Base-by-base conservation (phyloP, 495 filamentous ascomycete genomes). In the Hapsidospora chrysogenum region DNA sequence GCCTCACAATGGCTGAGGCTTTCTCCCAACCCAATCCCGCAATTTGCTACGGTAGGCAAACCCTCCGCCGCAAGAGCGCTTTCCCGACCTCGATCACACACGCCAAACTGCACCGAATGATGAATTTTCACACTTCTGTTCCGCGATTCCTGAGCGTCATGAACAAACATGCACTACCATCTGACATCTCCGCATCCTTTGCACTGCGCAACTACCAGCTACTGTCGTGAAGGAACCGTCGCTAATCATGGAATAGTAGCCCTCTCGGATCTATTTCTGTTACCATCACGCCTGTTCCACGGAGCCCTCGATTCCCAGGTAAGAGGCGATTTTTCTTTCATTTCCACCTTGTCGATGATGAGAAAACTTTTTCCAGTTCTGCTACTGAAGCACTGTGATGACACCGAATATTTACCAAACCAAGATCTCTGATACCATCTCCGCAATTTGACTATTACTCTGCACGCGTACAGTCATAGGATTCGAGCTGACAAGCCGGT, bases 141-240 rank as follows among this genome's bases (percentile, higher is more conserved):
- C 57, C 36, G 85, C 70, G 78, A 94, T 69, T 57, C 71, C 74
- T 86, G 87, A 86, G 79, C 85, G 81, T 63, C 64, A 16, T 62
- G 78, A 81, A 89, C 78, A 77, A n/a, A 92, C 86, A 96, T 96
- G 87, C 87, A 96, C 76, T 78, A 96, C 87, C 87, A 93, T 94
- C 87, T 96, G 87, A 96, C 37, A 48, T n/a, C n/a, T 39, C 52
- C 35, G 41, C 42, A 38, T 35, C 20, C 38, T 29, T 41, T 42
- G 25, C 22, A 33, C 38, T 39, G n/a, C n/a, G n/a, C n/a, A n/a
- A n/a, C n/a, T n/a, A n/a, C n/a, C n/a, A n/a, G n/a, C n/a, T n/a
- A n/a, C n/a, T n/a, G n/a, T n/a, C n/a, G n/a, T n/a, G n/a, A n/a
- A n/a, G n/a, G n/a, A n/a, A n/a, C n/a, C n/a, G n/a, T n/a, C n/a